phyloP scores from a whole-genome alignment of 441 rosid species.

The Raphanus hybrid region DNA sequence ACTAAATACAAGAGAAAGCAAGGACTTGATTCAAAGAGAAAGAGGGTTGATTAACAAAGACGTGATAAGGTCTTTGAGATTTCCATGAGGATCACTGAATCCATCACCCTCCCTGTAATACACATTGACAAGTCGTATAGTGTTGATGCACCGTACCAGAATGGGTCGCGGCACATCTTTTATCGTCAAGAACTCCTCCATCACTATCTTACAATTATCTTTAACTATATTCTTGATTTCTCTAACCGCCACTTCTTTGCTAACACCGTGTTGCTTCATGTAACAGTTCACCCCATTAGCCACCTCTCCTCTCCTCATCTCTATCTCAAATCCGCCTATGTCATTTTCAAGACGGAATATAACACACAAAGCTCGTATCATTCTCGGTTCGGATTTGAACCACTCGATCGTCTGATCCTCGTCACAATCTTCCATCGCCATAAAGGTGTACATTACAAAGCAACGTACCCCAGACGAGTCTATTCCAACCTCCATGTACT shows the following conservation, averaged over 20 bases:
- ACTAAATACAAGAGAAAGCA: no score
- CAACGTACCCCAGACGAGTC: neutral
- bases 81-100: conserved; percentile 2
- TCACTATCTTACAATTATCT: conserved; percentile 8
- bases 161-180: conserved; percentile 6
- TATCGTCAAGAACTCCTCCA: conserved; percentile 15
- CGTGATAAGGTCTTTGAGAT: conserved; percentile 8
- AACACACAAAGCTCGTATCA: conserved; percentile 5
- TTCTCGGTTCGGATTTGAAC: conserved; percentile 18
- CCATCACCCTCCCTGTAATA: conserved; percentile 16
- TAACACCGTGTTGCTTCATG: conserved; percentile 34
- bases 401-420: neutral
- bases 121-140: conserved; percentile 1
- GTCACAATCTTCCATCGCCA: conserved; percentile 19
- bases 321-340: conserved; percentile 19
- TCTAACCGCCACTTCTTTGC: conserved; percentile 13
- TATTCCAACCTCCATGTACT: conserved; percentile 30
- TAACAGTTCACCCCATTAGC: conserved; percentile 25
- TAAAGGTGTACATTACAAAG: neutral
- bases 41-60: conserved; percentile 1
- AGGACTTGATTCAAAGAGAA: neutral
- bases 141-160: conserved; percentile 13
- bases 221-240: neutral
- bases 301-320: conserved; percentile 33
- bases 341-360: conserved; percentile 18